Conservation (phyloP, 306 rosid genomes). For the Betula pendula region DNA sequence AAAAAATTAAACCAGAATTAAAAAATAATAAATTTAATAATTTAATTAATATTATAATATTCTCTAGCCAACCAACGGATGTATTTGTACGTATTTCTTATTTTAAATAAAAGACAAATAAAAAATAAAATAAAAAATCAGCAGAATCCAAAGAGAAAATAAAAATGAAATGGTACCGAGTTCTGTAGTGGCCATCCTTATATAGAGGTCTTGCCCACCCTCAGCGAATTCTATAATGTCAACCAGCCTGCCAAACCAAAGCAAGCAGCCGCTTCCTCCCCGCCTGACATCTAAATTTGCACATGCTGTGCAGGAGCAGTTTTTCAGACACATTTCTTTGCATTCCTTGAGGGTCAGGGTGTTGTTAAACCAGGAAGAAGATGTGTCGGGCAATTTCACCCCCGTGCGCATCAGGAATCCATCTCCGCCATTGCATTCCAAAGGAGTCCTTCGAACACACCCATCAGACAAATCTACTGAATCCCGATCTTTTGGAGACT, state of each 20-base stretch:
- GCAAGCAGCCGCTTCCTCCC: constrained; percentile 36
- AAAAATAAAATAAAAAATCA: background rate
- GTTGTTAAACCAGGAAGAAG: constrained; percentile 34
- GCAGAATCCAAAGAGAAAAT: constrained; percentile 20
- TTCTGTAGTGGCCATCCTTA: background rate
- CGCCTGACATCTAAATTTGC: constrained; percentile 22
- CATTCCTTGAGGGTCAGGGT: constrained; percentile 29
- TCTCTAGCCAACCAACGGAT: background rate
- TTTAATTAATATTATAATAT: too few relatives aligned
- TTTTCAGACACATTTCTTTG: constrained; percentile 23
- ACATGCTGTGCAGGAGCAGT: constrained; percentile 41
- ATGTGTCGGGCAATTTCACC: constrained; percentile 34
- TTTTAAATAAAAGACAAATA: background rate
- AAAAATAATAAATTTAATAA: too few relatives aligned
- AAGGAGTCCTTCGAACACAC: constrained; percentile 20
- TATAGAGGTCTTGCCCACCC: constrained; percentile 36
- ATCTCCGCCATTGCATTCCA: constrained; percentile 25
- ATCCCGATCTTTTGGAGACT: background rate
- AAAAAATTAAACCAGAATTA: background rate
- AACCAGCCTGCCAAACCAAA: constrained; percentile 33
- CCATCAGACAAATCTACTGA: constrained; percentile 23
- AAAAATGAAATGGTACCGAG: background rate
- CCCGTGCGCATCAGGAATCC: constrained; percentile 3
- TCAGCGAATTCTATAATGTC: constrained; percentile 23
- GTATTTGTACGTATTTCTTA: too few relatives aligned